Evolutionary conservation across 202 grass and related monocot species (phyloP).

Genomic region (Saccharum hybrid): DNA sequence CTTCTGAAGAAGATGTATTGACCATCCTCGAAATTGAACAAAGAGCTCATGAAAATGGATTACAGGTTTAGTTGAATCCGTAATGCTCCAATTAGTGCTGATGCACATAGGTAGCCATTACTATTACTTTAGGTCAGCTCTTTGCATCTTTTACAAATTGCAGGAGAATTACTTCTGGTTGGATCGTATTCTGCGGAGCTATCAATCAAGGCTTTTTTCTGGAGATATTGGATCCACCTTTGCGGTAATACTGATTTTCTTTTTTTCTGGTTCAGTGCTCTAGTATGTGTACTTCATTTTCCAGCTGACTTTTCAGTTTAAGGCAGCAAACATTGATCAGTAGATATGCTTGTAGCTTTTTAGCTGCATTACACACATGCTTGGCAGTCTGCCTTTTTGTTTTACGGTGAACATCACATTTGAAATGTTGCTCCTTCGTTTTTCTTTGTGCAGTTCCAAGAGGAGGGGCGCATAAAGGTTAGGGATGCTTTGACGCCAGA

Average conservation of each 20-base stretch:
- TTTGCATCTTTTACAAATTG: constrained; percentile 39
- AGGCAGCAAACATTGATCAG: constrained; percentile 17
- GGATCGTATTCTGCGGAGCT: constrained; percentile 90
- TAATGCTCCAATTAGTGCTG: constrained; percentile 23
- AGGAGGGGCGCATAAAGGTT: constrained; percentile 86
- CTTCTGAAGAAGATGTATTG: constrained; percentile 81
- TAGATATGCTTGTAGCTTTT: constrained; percentile 28
- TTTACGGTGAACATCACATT: constrained; percentile 1
- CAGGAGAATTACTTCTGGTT: constrained; percentile 99
- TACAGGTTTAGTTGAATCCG: constrained; percentile 68
- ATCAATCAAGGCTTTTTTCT: constrained; percentile 94
- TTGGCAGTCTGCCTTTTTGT: not conserved
- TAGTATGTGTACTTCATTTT: constrained; percentile 15
- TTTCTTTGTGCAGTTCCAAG: constrained; percentile 69
- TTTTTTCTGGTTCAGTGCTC: constrained; percentile 7
- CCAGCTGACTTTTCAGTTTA: constrained; percentile 6
- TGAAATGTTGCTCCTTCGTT: constrained; percentile 35
- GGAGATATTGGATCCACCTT: constrained; percentile 85
- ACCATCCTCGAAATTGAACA: constrained; percentile 97
- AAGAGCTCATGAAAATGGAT: constrained; percentile 98
- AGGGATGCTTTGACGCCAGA: constrained; percentile 69
- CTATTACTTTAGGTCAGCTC: constrained; percentile 22
- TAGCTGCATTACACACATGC: constrained; percentile 23
- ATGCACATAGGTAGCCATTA: constrained; percentile 33
- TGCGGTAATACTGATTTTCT: constrained; percentile 56